Conservation (phyloP, 345 rosid genomes). For the Citrus sinensis region DVS_A1.0 CM039169.1:25482501-25483000, state of each 20-base stretch:
- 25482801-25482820: too few relatives aligned
- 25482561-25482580: not conserved
- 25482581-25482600: constrained; percentile 5
- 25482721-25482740: constrained; percentile 7
- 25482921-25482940: not conserved
- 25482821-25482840: not conserved
- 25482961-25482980: constrained; percentile 2
- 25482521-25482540: not conserved
- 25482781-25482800: not conserved
- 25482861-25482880: not conserved
- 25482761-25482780: not conserved
- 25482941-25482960: constrained; percentile 6
- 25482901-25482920: not conserved
- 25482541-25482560: not conserved
- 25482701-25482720: not conserved
- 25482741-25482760: constrained; percentile 1
- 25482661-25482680: not conserved
- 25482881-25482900: not conserved
- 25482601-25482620: not conserved
- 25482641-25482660: not conserved
- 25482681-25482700: not conserved
- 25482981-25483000: not conserved
- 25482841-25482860: not conserved
- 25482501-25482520: not conserved
- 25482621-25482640: not conserved